phyloP scores from a whole-genome alignment of 805 yeast species.

The Kazachstania viticola region DNA sequence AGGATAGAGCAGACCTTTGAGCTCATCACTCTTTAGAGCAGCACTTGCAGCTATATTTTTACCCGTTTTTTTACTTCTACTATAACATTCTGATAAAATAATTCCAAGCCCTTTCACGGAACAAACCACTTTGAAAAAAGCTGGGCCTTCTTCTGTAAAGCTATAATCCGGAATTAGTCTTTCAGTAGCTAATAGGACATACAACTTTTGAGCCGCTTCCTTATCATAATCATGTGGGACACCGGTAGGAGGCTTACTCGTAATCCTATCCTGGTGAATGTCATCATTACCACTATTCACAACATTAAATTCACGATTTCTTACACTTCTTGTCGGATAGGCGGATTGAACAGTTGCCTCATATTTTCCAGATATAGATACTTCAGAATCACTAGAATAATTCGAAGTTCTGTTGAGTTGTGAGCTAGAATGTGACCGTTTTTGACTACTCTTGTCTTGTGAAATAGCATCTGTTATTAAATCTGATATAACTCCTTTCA shows the following conservation, averaged over 20 bases:
- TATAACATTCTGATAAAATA: slow-evolving; percentile 11
- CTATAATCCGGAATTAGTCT: slow-evolving; percentile 8
- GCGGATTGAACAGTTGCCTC: too few species aligned
- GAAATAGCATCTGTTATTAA: not conserved
- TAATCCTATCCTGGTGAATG: too few species aligned
- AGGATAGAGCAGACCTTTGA: not conserved
- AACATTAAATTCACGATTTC: too few species aligned
- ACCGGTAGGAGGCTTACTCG: too few species aligned
- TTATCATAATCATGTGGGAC: slow-evolving; percentile 7
- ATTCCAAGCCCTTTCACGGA: slow-evolving; percentile 6
- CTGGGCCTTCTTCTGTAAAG: not conserved
- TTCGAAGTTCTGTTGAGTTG: too few species aligned
- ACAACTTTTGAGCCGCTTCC: slow-evolving; percentile 5
- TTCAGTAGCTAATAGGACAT: slow-evolving; percentile 6
- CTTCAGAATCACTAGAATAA: too few species aligned
- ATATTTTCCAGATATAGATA: too few species aligned
- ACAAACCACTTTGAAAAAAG: slow-evolving; percentile 7
- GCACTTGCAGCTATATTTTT: slow-evolving; percentile 10
- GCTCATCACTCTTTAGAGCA: slow-evolving; percentile 3
- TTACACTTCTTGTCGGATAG: too few species aligned
- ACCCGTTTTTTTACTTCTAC: slow-evolving; percentile 12
- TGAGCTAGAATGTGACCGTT: too few species aligned
- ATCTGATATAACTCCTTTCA: too few species aligned
- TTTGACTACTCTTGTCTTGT: too few species aligned
- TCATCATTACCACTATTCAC: too few species aligned